phyloP scores from a whole-genome alignment of 208 protist genomes.

The Leishmania braziliensis region DNA sequence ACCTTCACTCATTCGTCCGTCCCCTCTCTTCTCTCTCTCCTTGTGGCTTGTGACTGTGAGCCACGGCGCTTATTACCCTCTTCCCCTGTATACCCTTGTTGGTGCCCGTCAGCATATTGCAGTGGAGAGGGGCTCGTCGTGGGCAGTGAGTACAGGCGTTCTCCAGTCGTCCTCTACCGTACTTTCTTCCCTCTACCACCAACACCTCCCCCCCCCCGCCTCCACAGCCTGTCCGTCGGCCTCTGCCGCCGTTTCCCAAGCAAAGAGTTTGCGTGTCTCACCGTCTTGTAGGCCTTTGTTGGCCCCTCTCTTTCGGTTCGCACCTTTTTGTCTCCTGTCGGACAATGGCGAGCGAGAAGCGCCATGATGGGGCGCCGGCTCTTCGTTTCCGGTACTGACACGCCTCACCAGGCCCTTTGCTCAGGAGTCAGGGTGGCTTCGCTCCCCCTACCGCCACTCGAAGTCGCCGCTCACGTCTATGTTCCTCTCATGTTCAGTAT shows the following conservation, averaged over 20 bases:
- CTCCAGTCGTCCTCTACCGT: neutral
- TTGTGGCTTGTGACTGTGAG: neutral
- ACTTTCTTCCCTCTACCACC: neutral
- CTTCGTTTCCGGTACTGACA: no score
- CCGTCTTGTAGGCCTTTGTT: no score
- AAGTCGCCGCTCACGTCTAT: neutral
- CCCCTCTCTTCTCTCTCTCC: neutral
- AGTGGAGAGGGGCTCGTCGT: no score
- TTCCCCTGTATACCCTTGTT: neutral
- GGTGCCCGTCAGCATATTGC: neutral
- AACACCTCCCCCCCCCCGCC: no score
- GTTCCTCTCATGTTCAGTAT: neutral
- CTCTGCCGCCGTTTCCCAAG: neutral
- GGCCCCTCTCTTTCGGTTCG: no score
- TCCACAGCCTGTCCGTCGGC: neutral
- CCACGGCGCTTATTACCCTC: neutral
- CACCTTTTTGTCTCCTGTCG: no score
- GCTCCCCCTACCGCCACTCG: neutral
- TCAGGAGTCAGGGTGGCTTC: no score
- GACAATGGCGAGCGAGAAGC: no score
- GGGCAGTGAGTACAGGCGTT: neutral
- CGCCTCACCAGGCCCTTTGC: no score
- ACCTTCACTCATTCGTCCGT: neutral
- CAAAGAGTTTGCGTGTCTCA: no score
- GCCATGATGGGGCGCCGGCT: no score